Evolutionary conservation across 768 basidiomycete genomes (phyloP).

Genomic region (Phanerochaete carnosa): DNA sequence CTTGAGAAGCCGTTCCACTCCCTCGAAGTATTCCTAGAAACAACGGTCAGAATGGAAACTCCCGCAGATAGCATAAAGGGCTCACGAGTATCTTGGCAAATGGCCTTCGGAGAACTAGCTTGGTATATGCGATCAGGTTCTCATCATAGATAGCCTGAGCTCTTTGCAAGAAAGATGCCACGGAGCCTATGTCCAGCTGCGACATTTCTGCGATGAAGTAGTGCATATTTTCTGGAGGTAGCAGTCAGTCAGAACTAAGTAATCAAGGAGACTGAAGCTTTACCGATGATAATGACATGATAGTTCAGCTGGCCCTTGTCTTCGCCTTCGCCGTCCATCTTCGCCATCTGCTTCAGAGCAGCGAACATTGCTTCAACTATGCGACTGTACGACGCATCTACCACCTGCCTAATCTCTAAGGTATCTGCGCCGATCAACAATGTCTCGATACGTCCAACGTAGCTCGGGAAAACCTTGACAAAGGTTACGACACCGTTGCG

Average conservation of each 20-base stretch:
- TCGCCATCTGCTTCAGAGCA: conserved; percentile 92
- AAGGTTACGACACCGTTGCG: conserved; percentile 90
- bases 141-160: conserved; percentile 89
- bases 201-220: conserved; percentile 84
- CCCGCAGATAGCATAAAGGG: conserved; percentile 5
- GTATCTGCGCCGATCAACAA: conserved; percentile 78
- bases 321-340: conserved; percentile 88
- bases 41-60: background rate
- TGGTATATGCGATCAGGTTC: conserved; percentile 83
- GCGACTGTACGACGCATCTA: conserved; percentile 83
- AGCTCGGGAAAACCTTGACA: conserved; percentile 89
- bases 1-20: conserved; percentile 82
- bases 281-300: conserved; percentile 92
- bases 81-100: conserved; percentile 84
- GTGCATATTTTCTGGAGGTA: conserved; percentile 86
- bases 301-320: conserved; percentile 97
- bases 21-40: conserved; percentile 89
- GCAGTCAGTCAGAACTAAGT: background rate
- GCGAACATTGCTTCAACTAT: conserved; percentile 93
- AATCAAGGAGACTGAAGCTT: conserved; percentile 23
- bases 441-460: conserved; percentile 77
- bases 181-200: conserved; percentile 61
- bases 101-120: conserved; percentile 80
- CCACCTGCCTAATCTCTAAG: conserved; percentile 71
- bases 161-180: conserved; percentile 58